Evolutionary conservation across 345 rosid genomes (phyloP), one percentile per base, ranked within the genome.

Genomic region (Hirschfeldia incana): DNA sequence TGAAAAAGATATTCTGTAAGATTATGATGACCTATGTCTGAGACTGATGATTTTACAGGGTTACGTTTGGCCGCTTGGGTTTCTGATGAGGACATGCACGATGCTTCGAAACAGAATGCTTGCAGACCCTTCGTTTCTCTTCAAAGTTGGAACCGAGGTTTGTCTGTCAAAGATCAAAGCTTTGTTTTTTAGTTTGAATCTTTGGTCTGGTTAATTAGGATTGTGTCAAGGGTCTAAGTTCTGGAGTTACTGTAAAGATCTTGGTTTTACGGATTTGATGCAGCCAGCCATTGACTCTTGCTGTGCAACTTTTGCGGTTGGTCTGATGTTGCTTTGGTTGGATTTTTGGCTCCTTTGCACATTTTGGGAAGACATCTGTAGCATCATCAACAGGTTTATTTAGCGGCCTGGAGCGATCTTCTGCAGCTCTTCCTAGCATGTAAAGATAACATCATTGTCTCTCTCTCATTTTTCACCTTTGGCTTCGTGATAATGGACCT

Each of bases 101-200:
- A 86, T 90, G 97, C 92, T 94, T 27, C 89, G 97, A 13, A 87
- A 89, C 64, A 74, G 97, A 80, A 92, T 92, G 97, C 83, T 94
- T 79, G 97, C 97, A 3, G 97, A 92, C 86, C 97, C 97, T 21
- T 21, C 75, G 2, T 94, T 94, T 81, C 94, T 94, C 17, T 94
- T 92, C 79, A 94, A 94, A 89, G 86, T 94, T 85, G 97, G 97
- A 85, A 86, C 93, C 0, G 97, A 94, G 97, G 98, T 94, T 80
- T 82, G 90, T 28, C 44, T 29, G 30, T 29, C 30, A 29, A 29
- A 29, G 30, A 29, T 29, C 30, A 29, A 29, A 29, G 30, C 30
- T 29, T 29, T 29, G 1, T 29, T 29, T 39, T 67, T 58, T 33
- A 37, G 44, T 13, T 10, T 64, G 17, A 34, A 39, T 27, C 2